Base-by-base conservation (phyloP, 371 early-diverging fungal genomes). In the Rhizopus stolonifer region DNA sequence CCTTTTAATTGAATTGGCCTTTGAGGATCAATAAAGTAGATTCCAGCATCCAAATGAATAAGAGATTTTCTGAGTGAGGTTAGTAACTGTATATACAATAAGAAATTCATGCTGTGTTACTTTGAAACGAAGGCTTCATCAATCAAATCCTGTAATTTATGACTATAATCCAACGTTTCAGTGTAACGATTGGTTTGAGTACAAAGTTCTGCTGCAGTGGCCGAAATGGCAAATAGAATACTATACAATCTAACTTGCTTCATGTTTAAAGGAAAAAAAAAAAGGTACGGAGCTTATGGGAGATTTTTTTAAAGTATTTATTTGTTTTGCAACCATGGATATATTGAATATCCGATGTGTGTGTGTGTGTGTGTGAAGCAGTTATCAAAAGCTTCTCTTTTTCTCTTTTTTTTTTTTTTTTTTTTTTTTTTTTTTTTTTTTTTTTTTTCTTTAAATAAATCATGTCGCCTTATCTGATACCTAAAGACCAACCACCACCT, bases 401-500 rank as follows among this genome's bases (percentile, higher is more conserved):
- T 32, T 19, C 9, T 32, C 18, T 32, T 32, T 5, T 32, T 24
- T 47, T 19, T 47, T 19, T 32, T 24, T 47, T 25, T 45, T 15
- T 45, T 45, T 45, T 45, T 29, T 26, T 45, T 26, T 14, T 26
- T 45, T 21, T 29, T 29, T 47, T 32, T 29, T 15, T 47, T 18
- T 19, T 22, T 44, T 25, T 24, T 33, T 38, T 32, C 13, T 32
- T 17, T 4, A 46, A n/a, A 24, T 11, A 29, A 17, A 13, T 23
- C 29, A 61, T 29, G 31, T 29, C 31, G n/a, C 52, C 54, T 36
- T 43, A 54, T 24, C 46, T 65, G 18, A 51, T 65, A 56, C 69
- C 71, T 32, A 72, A 72, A 58, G 73, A 72, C 46, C 73, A 14
- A 4, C 36, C 36, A 15, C 36, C 67, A 29, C 73, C 73, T 14